Percentiles rank a stretch among this genome's conserved stretches.
These are phyloP conservation scores for Podospora conica DNA, from an alignment of 495 filamentous ascomycete species.

Conservation along the genomic window DNA sequence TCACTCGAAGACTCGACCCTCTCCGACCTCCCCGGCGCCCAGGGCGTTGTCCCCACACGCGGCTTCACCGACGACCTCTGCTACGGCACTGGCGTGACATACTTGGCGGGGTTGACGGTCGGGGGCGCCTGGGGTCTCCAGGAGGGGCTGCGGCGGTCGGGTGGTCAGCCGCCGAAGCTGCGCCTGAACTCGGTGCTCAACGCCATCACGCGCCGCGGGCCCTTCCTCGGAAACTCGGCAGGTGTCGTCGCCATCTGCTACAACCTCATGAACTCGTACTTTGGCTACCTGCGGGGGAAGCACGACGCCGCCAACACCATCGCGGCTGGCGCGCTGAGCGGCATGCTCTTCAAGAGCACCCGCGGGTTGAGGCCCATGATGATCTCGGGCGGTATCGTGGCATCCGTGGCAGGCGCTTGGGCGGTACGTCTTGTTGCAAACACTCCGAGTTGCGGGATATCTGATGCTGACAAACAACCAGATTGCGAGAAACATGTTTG, in stretches of 20 bases:
- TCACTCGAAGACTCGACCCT: constrained; percentile 86
- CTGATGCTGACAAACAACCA: constrained; percentile 11
- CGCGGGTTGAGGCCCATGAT: constrained; percentile 83
- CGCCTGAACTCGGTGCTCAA: constrained; percentile 90
- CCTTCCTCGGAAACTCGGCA: constrained; percentile 94
- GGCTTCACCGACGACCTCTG: constrained; percentile 98
- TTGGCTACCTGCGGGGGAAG: constrained; percentile 80
- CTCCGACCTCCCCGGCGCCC: constrained; percentile 78
- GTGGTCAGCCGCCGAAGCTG: constrained; percentile 76
- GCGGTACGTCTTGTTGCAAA: constrained; percentile 52
- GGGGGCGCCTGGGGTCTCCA: constrained; percentile 88
- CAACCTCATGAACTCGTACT: constrained; percentile 86
- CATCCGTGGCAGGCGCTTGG: constrained; percentile 77
- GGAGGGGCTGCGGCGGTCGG: constrained; percentile 73
- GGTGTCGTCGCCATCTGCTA: constrained; percentile 93
- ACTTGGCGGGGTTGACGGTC: constrained; percentile 75
- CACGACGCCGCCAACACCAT: constrained; percentile 89
- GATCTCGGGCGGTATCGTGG: constrained; percentile 86
- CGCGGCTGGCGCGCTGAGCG: constrained; percentile 74
- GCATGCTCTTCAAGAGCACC: constrained; percentile 94
- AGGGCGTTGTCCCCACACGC: constrained; percentile 82
- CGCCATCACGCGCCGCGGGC: constrained; percentile 82
- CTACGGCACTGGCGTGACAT: constrained; percentile 92
- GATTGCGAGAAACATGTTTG: constrained; percentile 29
- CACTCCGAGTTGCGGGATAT: neutral